These are phyloP conservation scores for Leccinum sublutescens DNA, from an alignment of 768 basidiomycete genomes.

Conservation along the genomic window DNA sequence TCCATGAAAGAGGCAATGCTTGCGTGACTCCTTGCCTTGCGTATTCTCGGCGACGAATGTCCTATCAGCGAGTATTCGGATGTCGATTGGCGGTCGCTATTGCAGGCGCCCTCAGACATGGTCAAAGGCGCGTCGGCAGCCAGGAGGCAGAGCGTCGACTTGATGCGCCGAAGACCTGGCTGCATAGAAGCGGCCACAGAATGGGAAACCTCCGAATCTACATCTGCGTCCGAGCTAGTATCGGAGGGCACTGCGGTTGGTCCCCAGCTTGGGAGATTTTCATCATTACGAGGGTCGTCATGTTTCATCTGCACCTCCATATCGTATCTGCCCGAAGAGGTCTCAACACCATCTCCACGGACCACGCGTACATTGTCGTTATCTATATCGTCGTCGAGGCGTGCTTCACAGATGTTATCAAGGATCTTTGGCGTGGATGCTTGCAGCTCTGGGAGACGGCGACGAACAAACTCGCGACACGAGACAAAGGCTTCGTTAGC, in stretches of 20 bases:
- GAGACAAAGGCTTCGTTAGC: constrained; percentile 66
- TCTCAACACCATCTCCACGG: constrained; percentile 69
- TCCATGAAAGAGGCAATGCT: constrained; percentile 59
- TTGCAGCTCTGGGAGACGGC: constrained; percentile 54
- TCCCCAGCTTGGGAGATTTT: constrained; percentile 56
- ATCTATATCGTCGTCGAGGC: constrained; percentile 68
- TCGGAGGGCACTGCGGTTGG: constrained; percentile 13
- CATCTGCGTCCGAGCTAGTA: not conserved
- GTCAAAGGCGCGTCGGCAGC: constrained; percentile 17
- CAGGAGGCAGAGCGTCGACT: constrained; percentile 32
- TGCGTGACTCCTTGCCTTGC: constrained; percentile 49
- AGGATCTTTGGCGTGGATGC: constrained; percentile 51
- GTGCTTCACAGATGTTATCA: constrained; percentile 52
- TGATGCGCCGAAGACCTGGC: constrained; percentile 27
- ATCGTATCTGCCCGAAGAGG: constrained; percentile 38
- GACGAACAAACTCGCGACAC: constrained; percentile 66
- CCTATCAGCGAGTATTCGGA: constrained; percentile 31
- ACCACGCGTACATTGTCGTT: constrained; percentile 67
- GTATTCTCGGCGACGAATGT: constrained; percentile 49
- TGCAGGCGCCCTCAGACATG: constrained; percentile 9
- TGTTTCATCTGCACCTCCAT: constrained; percentile 38
- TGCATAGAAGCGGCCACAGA: constrained; percentile 12
- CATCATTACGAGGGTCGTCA: constrained; percentile 28
- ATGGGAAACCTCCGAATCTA: constrained; percentile 4
- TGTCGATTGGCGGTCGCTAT: constrained; percentile 7